A percentile compares a stretch with the other conserved stretches of the same genome.
Conservation (phyloP, 2,329 filamentous ascomycete genomes). For the Truncatella angustata region DNA sequence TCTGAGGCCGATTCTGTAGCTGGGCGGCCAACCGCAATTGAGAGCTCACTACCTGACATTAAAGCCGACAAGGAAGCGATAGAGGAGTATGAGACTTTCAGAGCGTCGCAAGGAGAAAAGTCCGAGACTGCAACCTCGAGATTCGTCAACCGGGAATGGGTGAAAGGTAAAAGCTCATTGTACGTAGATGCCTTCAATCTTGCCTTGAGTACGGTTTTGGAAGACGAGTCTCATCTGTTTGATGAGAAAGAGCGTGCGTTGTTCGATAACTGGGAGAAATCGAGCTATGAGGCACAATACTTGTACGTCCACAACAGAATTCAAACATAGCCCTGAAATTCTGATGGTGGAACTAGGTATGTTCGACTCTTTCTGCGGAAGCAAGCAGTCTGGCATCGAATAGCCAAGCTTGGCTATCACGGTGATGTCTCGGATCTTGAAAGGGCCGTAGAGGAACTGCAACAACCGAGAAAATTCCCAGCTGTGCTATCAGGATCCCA, state of each 20-base stretch:
- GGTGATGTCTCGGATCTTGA: slow-evolving; percentile 77
- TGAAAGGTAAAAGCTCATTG: slow-evolving; percentile 78
- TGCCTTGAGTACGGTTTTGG: slow-evolving; percentile 82
- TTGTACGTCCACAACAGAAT: slow-evolving; percentile 55
- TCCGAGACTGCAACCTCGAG: slow-evolving; percentile 50
- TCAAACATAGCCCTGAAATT: not conserved
- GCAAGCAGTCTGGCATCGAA: slow-evolving; percentile 85
- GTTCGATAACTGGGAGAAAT: slow-evolving; percentile 70
- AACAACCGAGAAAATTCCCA: slow-evolving; percentile 57
- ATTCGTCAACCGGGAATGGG: slow-evolving; percentile 57
- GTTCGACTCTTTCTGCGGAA: slow-evolving; percentile 92
- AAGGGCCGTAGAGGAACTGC: slow-evolving; percentile 63
- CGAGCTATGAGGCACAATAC: slow-evolving; percentile 87
- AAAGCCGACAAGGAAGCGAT: slow-evolving; percentile 70
- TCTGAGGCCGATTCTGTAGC: slow-evolving; percentile 26
- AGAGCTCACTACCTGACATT: slow-evolving; percentile 68
- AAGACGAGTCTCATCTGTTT: slow-evolving; percentile 87
- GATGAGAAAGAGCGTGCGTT: slow-evolving; percentile 73
- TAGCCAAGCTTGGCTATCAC: slow-evolving; percentile 74
- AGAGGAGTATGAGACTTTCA: slow-evolving; percentile 72
- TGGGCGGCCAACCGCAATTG: slow-evolving; percentile 59
- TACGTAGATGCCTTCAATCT: slow-evolving; percentile 98
- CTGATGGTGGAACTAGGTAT: slow-evolving; percentile 55
- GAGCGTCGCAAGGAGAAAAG: slow-evolving; percentile 51
- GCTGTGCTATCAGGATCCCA: slow-evolving; percentile 14